Evolutionary conservation across 2,329 filamentous ascomycete species (phyloP), one percentile per base, ranked within the genome.

Genomic region (Fusarium sp.): DNA sequence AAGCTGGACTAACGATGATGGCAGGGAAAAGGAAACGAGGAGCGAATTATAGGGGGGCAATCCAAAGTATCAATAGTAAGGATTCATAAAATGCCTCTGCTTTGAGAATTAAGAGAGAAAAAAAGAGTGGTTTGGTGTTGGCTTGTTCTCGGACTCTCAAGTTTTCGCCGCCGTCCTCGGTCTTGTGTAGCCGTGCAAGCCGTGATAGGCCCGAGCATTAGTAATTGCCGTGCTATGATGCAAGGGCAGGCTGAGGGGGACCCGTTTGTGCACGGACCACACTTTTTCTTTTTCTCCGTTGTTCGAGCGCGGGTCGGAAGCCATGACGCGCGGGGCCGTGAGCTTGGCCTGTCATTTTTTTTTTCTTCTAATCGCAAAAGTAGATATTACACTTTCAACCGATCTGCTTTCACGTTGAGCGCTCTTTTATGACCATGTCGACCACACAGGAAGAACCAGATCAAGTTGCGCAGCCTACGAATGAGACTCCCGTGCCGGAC

Each of bases 201-300:
- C 69, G 76, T 76, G 77, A 77, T 79, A 77, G 77, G 74, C 35
- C 67, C 65, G 69, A 69, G 72, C 70, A 82, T 82, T 82, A 82
- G 71, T 82, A 82, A 82, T 82, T 75, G 61, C 60, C 50, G 70
- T 69, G 68, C 73, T 78, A 79, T 81, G 80, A 81, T 80, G 78
- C 77, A 79, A 79, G 73, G 69, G 66, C 71, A 45, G 56, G 50
- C 27, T 52, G 47, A 52, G 47, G 18, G 56, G 54, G 52, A 54
- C 61, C 56, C 36, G 57, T 35, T 27, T 2, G 10, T 2, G 71
- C 72, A 74, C 72, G 42, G 72, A 59, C 71, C 71, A 58, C 22
- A 13, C 18, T 20, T 38, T 42, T 52, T 18, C 38, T 63, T 64
- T 57, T 63, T 54, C 50, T 59, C 59, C 64, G 45, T 42, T 35